Evolutionary conservation across 1,139 yeast genomes (phyloP), one percentile per base, ranked within the genome.

Genomic region (Candida sojae): DNA sequence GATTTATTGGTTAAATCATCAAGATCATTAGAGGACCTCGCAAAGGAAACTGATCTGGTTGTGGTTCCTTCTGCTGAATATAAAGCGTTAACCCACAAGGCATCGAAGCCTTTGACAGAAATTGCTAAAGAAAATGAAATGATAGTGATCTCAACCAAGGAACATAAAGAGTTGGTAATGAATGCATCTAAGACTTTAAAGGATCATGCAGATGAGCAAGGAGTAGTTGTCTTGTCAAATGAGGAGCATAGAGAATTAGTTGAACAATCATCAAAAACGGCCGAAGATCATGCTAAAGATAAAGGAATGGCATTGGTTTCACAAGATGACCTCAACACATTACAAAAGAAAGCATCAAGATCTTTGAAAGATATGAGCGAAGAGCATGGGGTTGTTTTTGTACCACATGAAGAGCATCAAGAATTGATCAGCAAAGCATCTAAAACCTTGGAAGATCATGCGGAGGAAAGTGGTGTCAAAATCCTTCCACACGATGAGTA

Each of bases 351-450:
- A 12, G 50, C 50, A 23, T 26, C 41, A 6, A 39, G 44, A 30
- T 28, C 48, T 4, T 30, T 47, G 31, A 37, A 39, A 26, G 48
- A 46, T 10, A 31, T 42, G 30, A 64, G 63, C 2, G 40, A 42
- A 13, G 55, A 53, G 21, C 46, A 41, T 8, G 51, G 38, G 28
- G 46, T 60, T 54, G 51, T 40, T n/a, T 43, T 30, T 11, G 12
- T 50, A 0, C 48, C 41, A 25, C 25, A 12, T 4, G 54, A 53
- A 8, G 63, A 63, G 12, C 61, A 63, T 39, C 54, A 57, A 6
- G 57, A 55, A n/a, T 55, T 61, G 48, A 46, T 53, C 21, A 41
- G 53, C 7, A 43, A 42, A 13, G 45, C 49, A 5, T 29, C 37
- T 9, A 48, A 28, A 21, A 42, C 39, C 2, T 25, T 48, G 11